phyloP scores from a whole-genome alignment of 2,329 filamentous ascomycete species.

The Fusarium secorum region DNA sequence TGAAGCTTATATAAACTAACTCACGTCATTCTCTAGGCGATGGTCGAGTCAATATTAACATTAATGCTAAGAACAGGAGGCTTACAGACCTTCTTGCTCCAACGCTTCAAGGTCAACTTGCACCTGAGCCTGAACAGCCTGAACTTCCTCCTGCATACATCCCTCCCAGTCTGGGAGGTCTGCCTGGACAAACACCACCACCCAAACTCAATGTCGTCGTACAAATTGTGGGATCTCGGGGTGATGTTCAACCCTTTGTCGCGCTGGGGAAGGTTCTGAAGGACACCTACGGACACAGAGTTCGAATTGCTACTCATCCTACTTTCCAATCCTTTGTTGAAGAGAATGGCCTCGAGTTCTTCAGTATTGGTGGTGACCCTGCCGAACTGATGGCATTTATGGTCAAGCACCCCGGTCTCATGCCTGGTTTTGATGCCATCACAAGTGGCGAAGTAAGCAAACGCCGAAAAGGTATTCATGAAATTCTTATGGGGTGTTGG shows the following conservation, averaged over 20 bases:
- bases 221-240: constrained; percentile 77
- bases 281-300: constrained; percentile 71
- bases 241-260: constrained; percentile 80
- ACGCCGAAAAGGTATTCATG: constrained; percentile 75
- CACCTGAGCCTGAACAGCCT: constrained; percentile 53
- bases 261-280: constrained; percentile 72
- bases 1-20: constrained; percentile 18
- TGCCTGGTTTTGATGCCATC: constrained; percentile 81
- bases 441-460: constrained; percentile 79
- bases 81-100: constrained; percentile 74
- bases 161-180: constrained; percentile 74
- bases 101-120: constrained; percentile 65
- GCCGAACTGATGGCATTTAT: constrained; percentile 85
- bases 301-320: constrained; percentile 76
- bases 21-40: constrained; percentile 60
- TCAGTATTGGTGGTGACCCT: constrained; percentile 78
- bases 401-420: constrained; percentile 87
- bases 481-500: constrained; percentile 88
- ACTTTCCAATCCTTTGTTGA: constrained; percentile 74
- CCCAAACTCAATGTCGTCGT: constrained; percentile 74
- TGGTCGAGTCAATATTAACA: constrained; percentile 81
- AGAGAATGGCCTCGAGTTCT: constrained; percentile 77
- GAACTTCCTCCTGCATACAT: constrained; percentile 73
- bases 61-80: constrained; percentile 73
- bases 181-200: constrained; percentile 63